Evolutionary conservation across 306 rosid genomes (phyloP), one percentile per base, ranked within the genome.

Genomic region (Ziziphus jujuba): DNA sequence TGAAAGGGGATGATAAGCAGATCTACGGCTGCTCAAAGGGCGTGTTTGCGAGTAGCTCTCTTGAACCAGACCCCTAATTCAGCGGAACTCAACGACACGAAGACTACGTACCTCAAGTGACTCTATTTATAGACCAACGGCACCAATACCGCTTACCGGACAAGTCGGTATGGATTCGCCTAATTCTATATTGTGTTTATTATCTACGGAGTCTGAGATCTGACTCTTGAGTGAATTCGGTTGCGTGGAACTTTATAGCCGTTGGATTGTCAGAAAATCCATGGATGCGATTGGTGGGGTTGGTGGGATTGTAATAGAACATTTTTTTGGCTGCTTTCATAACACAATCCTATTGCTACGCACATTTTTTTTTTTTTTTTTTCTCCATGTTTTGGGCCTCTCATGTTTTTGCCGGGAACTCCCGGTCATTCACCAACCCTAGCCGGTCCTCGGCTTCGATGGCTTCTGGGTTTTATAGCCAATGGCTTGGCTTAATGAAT

Each of bases 381-480:
- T 3, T 23, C n/a, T n/a, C n/a, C n/a, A n/a, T 1, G 15, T 34
- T 35, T 25, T 24, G 52, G 8, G 33, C n/a, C n/a, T n/a, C n/a
- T n/a, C n/a, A n/a, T 6, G 35, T 5, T 44, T 43, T 14, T 24
- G 77, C 90, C 36, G 84, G 89, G 10, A 49, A 65, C 2, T 21
- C 43, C 82, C 87, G 61, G 96, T 79, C 47, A 35, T 60, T 67
- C 72, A 80, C 96, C 87, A 69, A 82, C 78, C 70, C 67, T 47
- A 67, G 36, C 68, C 80, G 73, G 89, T 74, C 7, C 5, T 53
- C 67, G 73, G 73, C 74, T 63, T 63, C 28, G 49, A 54, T 72
- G 53, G 77, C 75, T 58, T 70, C 4, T 19, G 49, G 24, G 1
- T 50, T 6, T 16, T 16, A 3, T 5, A 20, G 55, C 21, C 21